A percentile compares a stretch with the other conserved stretches of the same genome.
These are phyloP conservation scores for Phytophthora sansomeana DNA, from an alignment of 352 stramenopile genomes.

Conservation along the genomic window DNA sequence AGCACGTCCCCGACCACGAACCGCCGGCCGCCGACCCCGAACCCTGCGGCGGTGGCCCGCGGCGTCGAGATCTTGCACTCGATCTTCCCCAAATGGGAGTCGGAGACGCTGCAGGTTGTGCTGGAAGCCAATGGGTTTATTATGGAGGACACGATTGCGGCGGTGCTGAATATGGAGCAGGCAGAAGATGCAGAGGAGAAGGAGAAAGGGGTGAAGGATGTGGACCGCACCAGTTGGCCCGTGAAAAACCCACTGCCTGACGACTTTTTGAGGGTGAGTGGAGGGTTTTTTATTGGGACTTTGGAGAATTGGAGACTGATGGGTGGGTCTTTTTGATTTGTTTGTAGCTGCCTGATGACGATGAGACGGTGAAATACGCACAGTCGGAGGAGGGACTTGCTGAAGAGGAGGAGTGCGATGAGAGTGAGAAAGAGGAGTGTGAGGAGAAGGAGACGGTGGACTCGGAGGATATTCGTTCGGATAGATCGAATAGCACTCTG, in stretches of 20 bases:
- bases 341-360: slow-evolving; percentile 62
- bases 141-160: slow-evolving; percentile 85
- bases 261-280: slow-evolving; percentile 77
- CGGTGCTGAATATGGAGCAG: slow-evolving; percentile 82
- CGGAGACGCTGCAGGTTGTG: slow-evolving; percentile 67
- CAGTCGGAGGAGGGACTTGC: slow-evolving; percentile 35
- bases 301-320: neutral
- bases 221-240: slow-evolving; percentile 37
- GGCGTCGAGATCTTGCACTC: slow-evolving; percentile 78
- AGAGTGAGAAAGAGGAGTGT: slow-evolving; percentile 28
- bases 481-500: slow-evolving; percentile 71
- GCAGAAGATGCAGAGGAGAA: slow-evolving; percentile 33
- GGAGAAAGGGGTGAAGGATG: slow-evolving; percentile 3
- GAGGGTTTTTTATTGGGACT: neutral
- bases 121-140: slow-evolving; percentile 79
- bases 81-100: slow-evolving; percentile 88
- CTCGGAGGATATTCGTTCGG: slow-evolving; percentile 51
- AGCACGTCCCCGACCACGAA: slow-evolving; percentile 14
- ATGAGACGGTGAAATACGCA: slow-evolving; percentile 25
- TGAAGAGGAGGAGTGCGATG: slow-evolving; percentile 50
- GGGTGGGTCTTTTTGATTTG: neutral
- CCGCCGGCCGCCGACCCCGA: slow-evolving; percentile 34
- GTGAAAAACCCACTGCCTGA: slow-evolving; percentile 81
- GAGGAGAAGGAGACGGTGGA: slow-evolving; percentile 39
- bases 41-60: slow-evolving; percentile 55